These are phyloP conservation scores for Penicillium sumatraense DNA, from an alignment of 2,329 filamentous ascomycete species.

Conservation along the genomic window DNA sequence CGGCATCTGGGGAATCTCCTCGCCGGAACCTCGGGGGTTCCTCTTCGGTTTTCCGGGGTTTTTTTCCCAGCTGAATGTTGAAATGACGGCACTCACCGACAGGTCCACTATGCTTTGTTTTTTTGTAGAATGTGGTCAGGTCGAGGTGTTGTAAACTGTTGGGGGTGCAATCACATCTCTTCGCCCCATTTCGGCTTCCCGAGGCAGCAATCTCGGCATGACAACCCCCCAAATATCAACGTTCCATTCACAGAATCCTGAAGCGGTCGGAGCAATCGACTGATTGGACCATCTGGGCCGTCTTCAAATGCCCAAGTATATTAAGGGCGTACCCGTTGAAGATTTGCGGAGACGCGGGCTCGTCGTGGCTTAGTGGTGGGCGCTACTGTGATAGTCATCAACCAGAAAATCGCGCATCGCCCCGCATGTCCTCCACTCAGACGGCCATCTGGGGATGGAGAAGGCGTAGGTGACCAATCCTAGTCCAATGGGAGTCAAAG, in stretches of 20 bases:
- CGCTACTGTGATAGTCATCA: constrained; percentile 1
- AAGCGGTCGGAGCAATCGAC: neutral
- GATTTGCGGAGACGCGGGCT: constrained; percentile 14
- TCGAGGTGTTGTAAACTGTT: neutral
- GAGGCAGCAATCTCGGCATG: constrained; percentile 16
- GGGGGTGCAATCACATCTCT: neutral
- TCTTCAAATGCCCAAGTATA: neutral
- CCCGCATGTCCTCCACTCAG: constrained; percentile 5
- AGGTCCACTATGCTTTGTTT: neutral
- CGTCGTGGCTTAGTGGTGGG: constrained; percentile 3
- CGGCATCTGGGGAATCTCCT: neutral
- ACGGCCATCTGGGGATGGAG: neutral
- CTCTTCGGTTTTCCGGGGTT: neutral
- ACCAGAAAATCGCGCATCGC: constrained; percentile 20
- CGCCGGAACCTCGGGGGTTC: constrained; percentile 1
- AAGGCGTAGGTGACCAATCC: neutral
- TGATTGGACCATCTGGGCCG: constrained; percentile 12
- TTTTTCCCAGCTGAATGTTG: neutral
- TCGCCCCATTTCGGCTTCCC: constrained; percentile 15
- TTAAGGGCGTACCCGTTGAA: constrained; percentile 11
- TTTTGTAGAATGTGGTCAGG: neutral
- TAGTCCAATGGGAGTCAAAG: neutral
- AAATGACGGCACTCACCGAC: neutral
- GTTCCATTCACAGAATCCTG: neutral
- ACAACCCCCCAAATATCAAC: neutral